Percentiles rank a stretch among this genome's conserved stretches.
These are phyloP conservation scores for Colletotrichum godetiae DNA, from an alignment of 2,329 filamentous ascomycete species.

Conservation along the genomic window DNA sequence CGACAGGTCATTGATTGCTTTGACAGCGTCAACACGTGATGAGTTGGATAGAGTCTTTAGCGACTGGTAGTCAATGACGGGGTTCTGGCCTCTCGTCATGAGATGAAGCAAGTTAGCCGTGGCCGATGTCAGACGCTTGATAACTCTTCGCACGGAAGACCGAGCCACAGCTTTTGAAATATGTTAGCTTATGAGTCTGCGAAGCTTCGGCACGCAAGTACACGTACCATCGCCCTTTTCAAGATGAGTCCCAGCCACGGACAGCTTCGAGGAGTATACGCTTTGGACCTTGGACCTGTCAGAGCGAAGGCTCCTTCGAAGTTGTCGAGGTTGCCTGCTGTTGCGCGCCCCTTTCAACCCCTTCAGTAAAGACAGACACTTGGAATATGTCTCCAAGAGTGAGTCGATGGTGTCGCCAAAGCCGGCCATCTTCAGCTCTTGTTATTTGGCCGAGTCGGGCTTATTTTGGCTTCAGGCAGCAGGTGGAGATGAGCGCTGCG, in stretches of 20 bases:
- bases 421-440: constrained; percentile 43
- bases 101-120: constrained; percentile 53
- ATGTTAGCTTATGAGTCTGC: constrained; percentile 2
- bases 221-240: constrained; percentile 61
- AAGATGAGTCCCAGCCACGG: constrained; percentile 53
- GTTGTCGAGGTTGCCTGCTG: constrained; percentile 36
- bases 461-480: not conserved
- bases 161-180: constrained; percentile 48
- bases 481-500: not conserved
- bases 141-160: constrained; percentile 52
- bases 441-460: not conserved
- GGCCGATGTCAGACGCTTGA: constrained; percentile 55
- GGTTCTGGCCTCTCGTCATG: constrained; percentile 46
- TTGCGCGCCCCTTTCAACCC: constrained; percentile 41
- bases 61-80: constrained; percentile 56
- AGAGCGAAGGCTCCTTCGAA: constrained; percentile 50
- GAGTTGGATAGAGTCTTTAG: constrained; percentile 59
- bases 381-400: constrained; percentile 60
- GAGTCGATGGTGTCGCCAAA: constrained; percentile 57
- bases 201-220: not conserved
- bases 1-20: constrained; percentile 60
- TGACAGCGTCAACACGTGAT: constrained; percentile 60
- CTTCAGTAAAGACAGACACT: constrained; percentile 56
- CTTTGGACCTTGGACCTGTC: constrained; percentile 54
- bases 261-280: constrained; percentile 55